Base-by-base conservation (phyloP, 192 early-diverging fungal species). In the Entophlyctis luteolus region DNA sequence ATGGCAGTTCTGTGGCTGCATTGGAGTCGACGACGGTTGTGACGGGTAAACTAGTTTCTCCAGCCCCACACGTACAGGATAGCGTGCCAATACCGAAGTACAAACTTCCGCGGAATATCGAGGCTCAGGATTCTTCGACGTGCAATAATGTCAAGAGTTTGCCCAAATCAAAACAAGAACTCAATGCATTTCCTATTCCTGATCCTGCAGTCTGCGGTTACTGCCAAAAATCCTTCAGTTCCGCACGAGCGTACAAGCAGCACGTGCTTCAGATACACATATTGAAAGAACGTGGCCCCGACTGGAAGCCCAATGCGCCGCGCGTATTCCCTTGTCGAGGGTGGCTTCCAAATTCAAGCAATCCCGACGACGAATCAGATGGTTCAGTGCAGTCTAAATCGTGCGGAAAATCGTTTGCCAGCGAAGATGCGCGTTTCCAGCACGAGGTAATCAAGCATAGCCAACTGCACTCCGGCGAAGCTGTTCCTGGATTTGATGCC, bases 201-300 rank as follows among this genome's bases (percentile, higher is more conserved):
- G 33, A 47, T 25, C 65, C 70, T 59, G 59, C 80, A 2, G 56
- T 42, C 4, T 83, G 81, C 57, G 68, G 72, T 5, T 75, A 81
- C 57, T 83, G 81, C 74, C n/a, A 8, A 16, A 80, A 79, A 60
- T 60, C 45, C 3, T 59, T 84, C 56, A 33, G 71, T 1, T 54
- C 70, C 8, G 31, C 71, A 4, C 75, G 82, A 33, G 79, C 65
- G 4, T 78, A 73, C 62, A 60, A 63, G 32, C 73, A 77, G 37
- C 82, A 84, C 55, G 73, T 82, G 8, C 77, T 82, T 67, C 77
- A 74, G 69, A 76, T 82, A 27, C 82, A 84, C 63, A 75, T 73
- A 4, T 71, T 84, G 16, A 58, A 81, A 60, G 56, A 73, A 36
- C 78, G 72, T 60, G 81, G 81, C 49, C 33, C 27, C 8, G 56